A percentile compares a stretch with the other conserved stretches of the same genome.
Conservation (phyloP, 805 yeast genomes). For the Maudiozyma bulderi region DNA sequence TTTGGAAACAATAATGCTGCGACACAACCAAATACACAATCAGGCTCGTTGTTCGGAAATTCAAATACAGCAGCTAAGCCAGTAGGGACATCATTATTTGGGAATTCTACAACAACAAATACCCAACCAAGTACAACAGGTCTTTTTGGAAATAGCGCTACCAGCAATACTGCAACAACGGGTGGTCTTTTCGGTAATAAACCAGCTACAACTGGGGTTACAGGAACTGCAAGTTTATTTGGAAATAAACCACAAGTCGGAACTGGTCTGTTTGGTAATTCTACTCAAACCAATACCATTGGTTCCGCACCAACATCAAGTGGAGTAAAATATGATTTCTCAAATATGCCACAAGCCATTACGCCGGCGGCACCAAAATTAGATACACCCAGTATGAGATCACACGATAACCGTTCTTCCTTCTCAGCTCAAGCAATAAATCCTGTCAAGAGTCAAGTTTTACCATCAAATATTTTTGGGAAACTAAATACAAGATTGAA, state of each 20-base stretch:
- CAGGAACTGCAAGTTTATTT: conserved; percentile 7
- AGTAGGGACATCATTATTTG: background rate
- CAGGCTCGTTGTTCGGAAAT: background rate
- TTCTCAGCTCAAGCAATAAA: conserved; percentile 17
- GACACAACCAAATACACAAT: background rate
- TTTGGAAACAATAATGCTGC: conserved; percentile 9
- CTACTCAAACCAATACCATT: background rate
- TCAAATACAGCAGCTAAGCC: background rate
- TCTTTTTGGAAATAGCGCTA: background rate
- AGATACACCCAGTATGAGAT: background rate
- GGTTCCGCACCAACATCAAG: conserved; percentile 17
- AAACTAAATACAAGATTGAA: conserved; percentile 31
- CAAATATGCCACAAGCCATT: conserved; percentile 32
- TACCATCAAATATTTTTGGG: conserved; percentile 27
- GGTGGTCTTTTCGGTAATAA: conserved; percentile 12
- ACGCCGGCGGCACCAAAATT: conserved; percentile 24
- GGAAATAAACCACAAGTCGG: conserved; percentile 6
- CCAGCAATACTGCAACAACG: background rate
- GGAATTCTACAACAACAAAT: background rate
- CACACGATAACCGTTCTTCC: conserved; percentile 3
- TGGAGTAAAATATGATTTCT: conserved; percentile 26
- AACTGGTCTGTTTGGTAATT: conserved; percentile 7
- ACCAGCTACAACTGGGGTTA: background rate
- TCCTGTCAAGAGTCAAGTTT: conserved; percentile 7
- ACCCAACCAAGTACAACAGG: background rate